phyloP scores from a whole-genome alignment of 805 yeast species.

The Metschnikowia borealis region DNA sequence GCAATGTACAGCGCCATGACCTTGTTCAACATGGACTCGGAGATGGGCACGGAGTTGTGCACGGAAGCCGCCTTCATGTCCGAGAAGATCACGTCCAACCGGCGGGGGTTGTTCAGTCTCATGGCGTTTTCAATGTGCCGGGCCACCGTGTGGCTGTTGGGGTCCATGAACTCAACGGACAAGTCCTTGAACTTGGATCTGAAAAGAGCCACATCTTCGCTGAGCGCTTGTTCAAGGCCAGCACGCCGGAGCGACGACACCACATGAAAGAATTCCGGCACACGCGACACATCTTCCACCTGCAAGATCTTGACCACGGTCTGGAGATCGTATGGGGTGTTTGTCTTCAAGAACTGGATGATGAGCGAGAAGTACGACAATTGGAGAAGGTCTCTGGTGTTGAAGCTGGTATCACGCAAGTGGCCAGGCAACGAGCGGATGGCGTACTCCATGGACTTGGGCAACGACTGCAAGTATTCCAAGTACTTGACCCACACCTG shows the following conservation, averaged over 20 bases:
- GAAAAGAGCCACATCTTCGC: conserved; percentile 7
- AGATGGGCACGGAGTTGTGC: conserved; percentile 29
- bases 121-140: conserved; percentile 22
- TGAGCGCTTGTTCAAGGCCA: conserved; percentile 10
- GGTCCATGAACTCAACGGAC: conserved; percentile 26
- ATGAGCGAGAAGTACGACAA: conserved; percentile 35
- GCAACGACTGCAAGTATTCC: conserved; percentile 20
- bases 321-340: conserved; percentile 19
- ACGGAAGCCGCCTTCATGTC: conserved; percentile 24
- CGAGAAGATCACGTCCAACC: conserved; percentile 21
- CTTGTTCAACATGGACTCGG: conserved; percentile 38
- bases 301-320: conserved; percentile 29
- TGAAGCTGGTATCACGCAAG: conserved; percentile 14
- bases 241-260: conserved; percentile 16
- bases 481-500: conserved; percentile 32
- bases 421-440: conserved; percentile 7
- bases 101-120: conserved; percentile 15
- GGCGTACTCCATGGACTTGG: conserved; percentile 5
- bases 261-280: conserved; percentile 21
- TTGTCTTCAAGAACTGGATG: conserved; percentile 25
- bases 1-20: conserved; percentile 46
- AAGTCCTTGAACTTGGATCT: conserved; percentile 7
- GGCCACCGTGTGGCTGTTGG: conserved; percentile 27
- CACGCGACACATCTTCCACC: conserved; percentile 13
- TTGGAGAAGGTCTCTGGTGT: conserved; percentile 18